Evolutionary conservation across 345 rosid species (phyloP).

Genomic region (Leavenworthia alabamica): DNA sequence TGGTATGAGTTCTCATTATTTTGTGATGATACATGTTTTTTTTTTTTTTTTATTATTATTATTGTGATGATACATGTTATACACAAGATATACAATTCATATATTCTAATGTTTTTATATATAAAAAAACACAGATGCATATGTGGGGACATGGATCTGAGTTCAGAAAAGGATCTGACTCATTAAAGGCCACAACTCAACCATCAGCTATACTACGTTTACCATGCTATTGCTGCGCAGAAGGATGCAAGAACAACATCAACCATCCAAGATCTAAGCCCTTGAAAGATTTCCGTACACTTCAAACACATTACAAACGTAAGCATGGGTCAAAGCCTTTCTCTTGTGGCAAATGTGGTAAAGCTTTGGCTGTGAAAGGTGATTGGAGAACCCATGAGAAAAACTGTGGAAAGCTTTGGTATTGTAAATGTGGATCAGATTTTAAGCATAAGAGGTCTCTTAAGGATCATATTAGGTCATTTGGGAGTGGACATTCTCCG

Average conservation of each 20-base stretch:
- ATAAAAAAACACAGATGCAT: conserved; percentile 62
- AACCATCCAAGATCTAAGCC: conserved; percentile 88
- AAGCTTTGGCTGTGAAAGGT: conserved; percentile 86
- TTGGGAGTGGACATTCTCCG: conserved; percentile 77
- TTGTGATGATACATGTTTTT: not conserved
- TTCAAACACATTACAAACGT: conserved; percentile 97
- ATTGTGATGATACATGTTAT: not conserved
- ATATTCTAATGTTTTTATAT: not conserved
- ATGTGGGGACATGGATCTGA: conserved; percentile 99
- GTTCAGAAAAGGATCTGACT: conserved; percentile 88
- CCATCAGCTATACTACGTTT: conserved; percentile 89
- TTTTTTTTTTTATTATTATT: too few species aligned
- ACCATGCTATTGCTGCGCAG: conserved; percentile 91
- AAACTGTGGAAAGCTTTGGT: conserved; percentile 97
- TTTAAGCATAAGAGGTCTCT: conserved; percentile 96
- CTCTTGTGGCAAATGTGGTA: conserved; percentile 84
- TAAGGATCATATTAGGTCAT: conserved; percentile 83
- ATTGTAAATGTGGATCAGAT: conserved; percentile 89
- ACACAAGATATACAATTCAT: not conserved
- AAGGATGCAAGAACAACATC: conserved; percentile 93
- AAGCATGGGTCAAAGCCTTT: conserved; percentile 94
- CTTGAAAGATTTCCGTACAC: conserved; percentile 87
- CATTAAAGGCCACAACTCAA: conserved; percentile 69
- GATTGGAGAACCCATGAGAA: conserved; percentile 99
- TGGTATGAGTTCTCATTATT: not conserved